Evolutionary conservation across 2,329 filamentous ascomycete species (phyloP), one percentile per base, ranked within the genome.

Genomic region (Sporothrix inflata): DNA sequence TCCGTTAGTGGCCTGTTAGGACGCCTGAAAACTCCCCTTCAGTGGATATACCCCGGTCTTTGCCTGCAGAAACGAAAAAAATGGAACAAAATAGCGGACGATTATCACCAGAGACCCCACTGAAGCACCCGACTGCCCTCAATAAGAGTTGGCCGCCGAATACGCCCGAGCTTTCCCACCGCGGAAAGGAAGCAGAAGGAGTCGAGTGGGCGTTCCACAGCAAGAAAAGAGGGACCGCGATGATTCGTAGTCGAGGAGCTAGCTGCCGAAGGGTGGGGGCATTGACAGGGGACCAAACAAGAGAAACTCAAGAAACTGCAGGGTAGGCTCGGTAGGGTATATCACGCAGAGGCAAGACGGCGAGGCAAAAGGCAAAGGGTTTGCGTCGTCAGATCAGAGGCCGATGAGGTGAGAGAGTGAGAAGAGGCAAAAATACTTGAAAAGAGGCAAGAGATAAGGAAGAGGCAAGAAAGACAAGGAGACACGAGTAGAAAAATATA

Each of bases 221-320:
- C 3, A 57, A 57, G 27, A 57, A 34, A 57, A 57, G 53, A 55
- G 27, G 53, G 53, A 12, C 53, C 53, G 27, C 27, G 16, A 57
- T 57, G 53, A 57, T 57, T 57, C 53, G 53, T 57, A 34, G 53
- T 34, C 12, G 27, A 30, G 14, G 53, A 57, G 53, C 53, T 57
- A 57, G 53, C 27, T 57, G 53, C 53, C 53, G 27, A 57, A 34
- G 53, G 12, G 14, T 12, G 53, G 53, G 53, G 27, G 14, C 53
- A 9, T 34, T 57, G 49, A 53, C 49, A 53, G 49, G 49, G 49
- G n/a, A n/a, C n/a, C n/a, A n/a, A n/a, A n/a, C n/a, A n/a, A n/a
- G n/a, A n/a, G n/a, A n/a, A n/a, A n/a, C n/a, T n/a, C n/a, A n/a
- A n/a, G n/a, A n/a, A n/a, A n/a, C n/a, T n/a, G n/a, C n/a, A n/a